phyloP scores from a whole-genome alignment of 805 yeast species.

The Sporopachydermia lactativora region DNA sequence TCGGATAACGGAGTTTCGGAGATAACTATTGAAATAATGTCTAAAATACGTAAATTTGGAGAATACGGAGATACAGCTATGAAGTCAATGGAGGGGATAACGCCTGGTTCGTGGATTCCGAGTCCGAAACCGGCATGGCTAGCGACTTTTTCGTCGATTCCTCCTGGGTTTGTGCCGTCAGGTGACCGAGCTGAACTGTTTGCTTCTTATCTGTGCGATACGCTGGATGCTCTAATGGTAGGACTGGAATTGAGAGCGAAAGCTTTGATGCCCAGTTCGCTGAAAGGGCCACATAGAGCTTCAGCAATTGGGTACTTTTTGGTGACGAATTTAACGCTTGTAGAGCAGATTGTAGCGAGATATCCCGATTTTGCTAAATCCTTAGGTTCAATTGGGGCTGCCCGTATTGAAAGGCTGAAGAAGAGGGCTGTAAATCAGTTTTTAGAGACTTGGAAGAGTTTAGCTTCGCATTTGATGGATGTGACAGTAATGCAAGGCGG shows the following conservation, averaged over 20 bases:
- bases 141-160: conserved; percentile 32
- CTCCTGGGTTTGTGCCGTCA: conserved; percentile 24
- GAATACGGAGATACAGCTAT: conserved; percentile 43
- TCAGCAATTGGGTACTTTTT: conserved; percentile 51
- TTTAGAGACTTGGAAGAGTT: conserved; percentile 65
- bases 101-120: conserved; percentile 59
- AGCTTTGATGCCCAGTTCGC: conserved; percentile 9
- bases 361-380: conserved; percentile 35
- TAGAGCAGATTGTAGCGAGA: conserved; percentile 59
- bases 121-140: conserved; percentile 42
- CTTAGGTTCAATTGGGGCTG: conserved; percentile 44
- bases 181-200: conserved; percentile 37
- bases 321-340: conserved; percentile 53
- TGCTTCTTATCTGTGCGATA: conserved; percentile 59
- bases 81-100: conserved; percentile 33
- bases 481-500: conserved; percentile 54
- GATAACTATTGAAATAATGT: conserved; percentile 57
- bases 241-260: conserved; percentile 49
- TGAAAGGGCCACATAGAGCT: conserved; percentile 12
- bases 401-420: conserved; percentile 51
- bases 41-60: conserved; percentile 48
- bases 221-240: conserved; percentile 58
- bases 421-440: conserved; percentile 63
- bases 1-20: conserved; percentile 61
- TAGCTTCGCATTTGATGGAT: conserved; percentile 67